Conservation (phyloP, 805 yeast species). For the Schizosaccharomyces octosporus region DNA sequence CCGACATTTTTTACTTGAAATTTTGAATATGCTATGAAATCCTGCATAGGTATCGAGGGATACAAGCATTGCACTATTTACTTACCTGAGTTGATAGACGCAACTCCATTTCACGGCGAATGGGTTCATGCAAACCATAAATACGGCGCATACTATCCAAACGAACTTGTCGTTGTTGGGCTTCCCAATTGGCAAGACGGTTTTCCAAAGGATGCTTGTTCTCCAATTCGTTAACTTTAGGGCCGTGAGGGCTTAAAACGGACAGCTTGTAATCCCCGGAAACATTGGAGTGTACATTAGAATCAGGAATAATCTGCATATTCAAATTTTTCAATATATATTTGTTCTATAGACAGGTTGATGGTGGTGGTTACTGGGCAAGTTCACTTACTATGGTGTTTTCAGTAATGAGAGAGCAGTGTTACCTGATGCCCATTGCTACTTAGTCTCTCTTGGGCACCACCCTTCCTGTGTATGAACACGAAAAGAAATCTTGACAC, state of each 20-base stretch:
- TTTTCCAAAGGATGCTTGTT: conserved; percentile 52
- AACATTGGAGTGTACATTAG: neutral
- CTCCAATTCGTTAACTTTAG: neutral
- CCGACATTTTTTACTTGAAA: no score
- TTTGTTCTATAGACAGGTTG: neutral
- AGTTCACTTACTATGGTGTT: no score
- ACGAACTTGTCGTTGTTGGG: conserved; percentile 40
- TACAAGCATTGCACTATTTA: conserved; percentile 16
- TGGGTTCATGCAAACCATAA: conserved; percentile 85
- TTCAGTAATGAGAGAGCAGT: no score
- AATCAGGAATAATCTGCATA: neutral
- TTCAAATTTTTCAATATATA: neutral
- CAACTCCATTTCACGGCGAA: conserved; percentile 74
- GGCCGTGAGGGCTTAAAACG: neutral
- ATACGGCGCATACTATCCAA: conserved; percentile 58
- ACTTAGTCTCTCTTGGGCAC: neutral
- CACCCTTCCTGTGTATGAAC: neutral
- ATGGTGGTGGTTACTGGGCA: no score
- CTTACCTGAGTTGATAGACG: conserved; percentile 17
- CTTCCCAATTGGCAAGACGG: conserved; percentile 58
- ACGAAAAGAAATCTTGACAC: neutral
- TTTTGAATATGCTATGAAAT: no score
- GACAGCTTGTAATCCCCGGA: neutral
- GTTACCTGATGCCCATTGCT: neutral
- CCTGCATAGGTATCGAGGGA: no score